Evolutionary conservation across 2,329 filamentous ascomycete species (phyloP).

Genomic region (Ascochyta lentis): DNA sequence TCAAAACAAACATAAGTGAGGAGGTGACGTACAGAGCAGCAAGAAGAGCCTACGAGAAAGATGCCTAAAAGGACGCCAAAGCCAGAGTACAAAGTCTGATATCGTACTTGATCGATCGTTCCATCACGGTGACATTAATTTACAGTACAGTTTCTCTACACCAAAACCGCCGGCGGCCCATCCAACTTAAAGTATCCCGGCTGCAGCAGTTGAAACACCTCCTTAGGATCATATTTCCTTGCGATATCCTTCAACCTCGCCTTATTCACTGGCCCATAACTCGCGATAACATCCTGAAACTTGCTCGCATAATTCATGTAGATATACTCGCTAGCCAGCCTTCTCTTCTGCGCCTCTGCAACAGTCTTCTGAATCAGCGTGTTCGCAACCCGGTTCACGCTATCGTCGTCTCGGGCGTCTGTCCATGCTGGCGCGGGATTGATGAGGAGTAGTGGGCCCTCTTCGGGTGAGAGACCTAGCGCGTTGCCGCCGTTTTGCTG

Average conservation of each 20-base stretch:
- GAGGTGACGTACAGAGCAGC: too few relatives aligned
- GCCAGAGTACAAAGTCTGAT: too few relatives aligned
- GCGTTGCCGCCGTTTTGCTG: conserved; percentile 26
- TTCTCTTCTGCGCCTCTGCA: conserved; percentile 10
- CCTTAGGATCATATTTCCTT: conserved; percentile 50
- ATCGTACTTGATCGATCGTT: too few relatives aligned
- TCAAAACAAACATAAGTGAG: too few relatives aligned
- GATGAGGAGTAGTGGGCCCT: conserved; percentile 29
- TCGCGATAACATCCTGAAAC: conserved; percentile 52
- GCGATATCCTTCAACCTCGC: conserved; percentile 44
- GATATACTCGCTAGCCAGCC: conserved; percentile 38
- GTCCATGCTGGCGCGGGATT: conserved; percentile 28
- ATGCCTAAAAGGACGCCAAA: too few relatives aligned
- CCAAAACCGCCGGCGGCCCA: not conserved
- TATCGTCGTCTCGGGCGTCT: conserved; percentile 22
- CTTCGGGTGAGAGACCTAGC: conserved; percentile 23
- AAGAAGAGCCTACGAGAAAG: too few relatives aligned
- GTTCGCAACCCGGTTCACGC: conserved; percentile 14
- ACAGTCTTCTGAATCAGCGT: conserved; percentile 16
- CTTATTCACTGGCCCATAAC: conserved; percentile 51
- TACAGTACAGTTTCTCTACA: too few relatives aligned
- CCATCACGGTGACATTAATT: too few relatives aligned
- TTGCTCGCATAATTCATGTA: conserved; percentile 59
- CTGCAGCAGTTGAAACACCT: conserved; percentile 51
- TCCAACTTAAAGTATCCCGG: conserved; percentile 56